These are phyloP conservation scores for Panellus pusillus DNA, from an alignment of 768 basidiomycete genomes.

Conservation along the genomic window DNA sequence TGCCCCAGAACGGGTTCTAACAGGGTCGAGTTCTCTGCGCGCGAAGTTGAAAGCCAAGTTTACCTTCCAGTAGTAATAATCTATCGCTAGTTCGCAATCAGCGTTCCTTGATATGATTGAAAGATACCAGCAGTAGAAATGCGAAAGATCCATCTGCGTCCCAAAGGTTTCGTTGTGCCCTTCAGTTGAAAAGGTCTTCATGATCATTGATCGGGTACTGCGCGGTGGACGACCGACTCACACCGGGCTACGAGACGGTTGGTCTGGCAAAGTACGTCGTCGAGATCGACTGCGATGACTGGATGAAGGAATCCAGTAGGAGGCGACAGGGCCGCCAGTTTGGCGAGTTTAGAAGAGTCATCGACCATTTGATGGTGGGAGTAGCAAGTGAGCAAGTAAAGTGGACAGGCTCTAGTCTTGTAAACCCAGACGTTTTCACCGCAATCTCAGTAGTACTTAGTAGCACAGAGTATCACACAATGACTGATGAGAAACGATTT, in stretches of 20 bases:
- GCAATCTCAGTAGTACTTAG: no score
- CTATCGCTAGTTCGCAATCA: slow-evolving; percentile 28
- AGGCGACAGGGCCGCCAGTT: slow-evolving; percentile 17
- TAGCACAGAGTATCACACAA: no score
- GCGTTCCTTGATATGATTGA: background rate
- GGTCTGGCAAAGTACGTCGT: slow-evolving; percentile 39
- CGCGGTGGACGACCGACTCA: slow-evolving; percentile 30
- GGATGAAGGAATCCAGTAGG: slow-evolving; percentile 12
- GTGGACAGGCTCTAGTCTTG: no score
- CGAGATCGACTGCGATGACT: slow-evolving; percentile 21
- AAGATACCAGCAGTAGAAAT: slow-evolving; percentile 59
- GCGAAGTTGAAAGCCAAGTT: slow-evolving; percentile 2
- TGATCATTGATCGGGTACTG: background rate
- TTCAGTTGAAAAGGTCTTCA: slow-evolving; percentile 24
- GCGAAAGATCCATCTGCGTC: slow-evolving; percentile 52
- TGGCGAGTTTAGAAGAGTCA: slow-evolving; percentile 6
- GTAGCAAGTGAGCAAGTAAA: no score
- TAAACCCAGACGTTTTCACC: no score
- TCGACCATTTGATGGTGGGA: slow-evolving; percentile 1
- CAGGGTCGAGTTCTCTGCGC: background rate
- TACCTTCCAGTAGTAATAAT: slow-evolving; percentile 80
- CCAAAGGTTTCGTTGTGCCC: slow-evolving; percentile 68
- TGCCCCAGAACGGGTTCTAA: slow-evolving; percentile 63
- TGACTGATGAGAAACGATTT: no score
- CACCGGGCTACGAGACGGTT: slow-evolving; percentile 58